Evolutionary conservation across 1,284 basidiomycete species (phyloP).

Genomic region (Trichosporon sp.): DNA sequence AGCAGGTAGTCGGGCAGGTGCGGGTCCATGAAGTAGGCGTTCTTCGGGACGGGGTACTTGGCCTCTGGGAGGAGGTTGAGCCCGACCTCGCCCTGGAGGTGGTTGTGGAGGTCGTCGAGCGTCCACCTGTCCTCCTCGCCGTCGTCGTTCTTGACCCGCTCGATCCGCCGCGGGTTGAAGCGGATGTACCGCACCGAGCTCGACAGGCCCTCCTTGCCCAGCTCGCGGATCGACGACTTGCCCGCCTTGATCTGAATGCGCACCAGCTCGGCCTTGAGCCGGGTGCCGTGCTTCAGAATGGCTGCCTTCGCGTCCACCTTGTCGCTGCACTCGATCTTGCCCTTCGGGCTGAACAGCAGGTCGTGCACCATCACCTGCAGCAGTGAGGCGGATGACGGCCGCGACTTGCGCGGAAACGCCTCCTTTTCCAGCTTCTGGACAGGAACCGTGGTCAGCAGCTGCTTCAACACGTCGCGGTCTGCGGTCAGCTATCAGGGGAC

Average conservation of each 20-base stretch:
- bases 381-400: constrained; percentile 59
- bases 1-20: constrained; percentile 73
- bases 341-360: constrained; percentile 66
- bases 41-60: constrained; percentile 33
- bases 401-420: constrained; percentile 53
- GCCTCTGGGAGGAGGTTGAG: constrained; percentile 29
- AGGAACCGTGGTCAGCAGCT: constrained; percentile 63
- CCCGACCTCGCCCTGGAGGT: constrained; percentile 26
- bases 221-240: constrained; percentile 60
- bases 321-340: constrained; percentile 72
- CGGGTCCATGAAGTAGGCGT: constrained; percentile 62
- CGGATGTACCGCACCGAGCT: neutral
- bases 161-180: neutral
- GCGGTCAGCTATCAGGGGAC: constrained; percentile 12
- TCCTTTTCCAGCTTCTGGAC: constrained; percentile 70
- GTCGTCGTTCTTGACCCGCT: neutral
- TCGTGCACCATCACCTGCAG: constrained; percentile 82
- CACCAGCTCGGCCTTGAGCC: constrained; percentile 78
- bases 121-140: constrained; percentile 25
- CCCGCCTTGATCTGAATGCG: constrained; percentile 77
- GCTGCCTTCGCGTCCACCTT: constrained; percentile 76
- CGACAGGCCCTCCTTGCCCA: constrained; percentile 50
- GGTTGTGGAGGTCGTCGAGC: constrained; percentile 26
- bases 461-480: constrained; percentile 54
- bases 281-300: constrained; percentile 74